phyloP scores from a whole-genome alignment of 148 eudicot species.

The Chenopodium berlandieri region DNA sequence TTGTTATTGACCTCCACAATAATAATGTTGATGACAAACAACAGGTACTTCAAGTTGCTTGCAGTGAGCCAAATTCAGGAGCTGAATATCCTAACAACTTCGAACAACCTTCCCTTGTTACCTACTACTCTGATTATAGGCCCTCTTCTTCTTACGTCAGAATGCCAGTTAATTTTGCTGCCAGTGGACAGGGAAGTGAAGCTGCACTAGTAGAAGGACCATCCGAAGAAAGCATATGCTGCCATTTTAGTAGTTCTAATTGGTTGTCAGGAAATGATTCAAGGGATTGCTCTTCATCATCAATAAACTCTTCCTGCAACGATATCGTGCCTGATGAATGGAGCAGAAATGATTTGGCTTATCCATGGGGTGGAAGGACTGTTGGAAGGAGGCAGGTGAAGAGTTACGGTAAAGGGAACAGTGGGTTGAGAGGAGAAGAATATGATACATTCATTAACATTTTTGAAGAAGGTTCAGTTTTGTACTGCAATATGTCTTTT shows the following conservation, averaged over 20 bases:
- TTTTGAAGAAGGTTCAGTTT: conserved; percentile 92
- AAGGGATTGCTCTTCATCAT: conserved; percentile 40
- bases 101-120: conserved; percentile 43
- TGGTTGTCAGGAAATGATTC: conserved; percentile 72
- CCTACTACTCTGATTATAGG: conserved; percentile 43
- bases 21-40: conserved; percentile 28
- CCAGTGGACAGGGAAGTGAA: conserved; percentile 42
- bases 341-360: conserved; percentile 56
- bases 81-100: conserved; percentile 38
- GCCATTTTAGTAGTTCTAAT: conserved; percentile 55
- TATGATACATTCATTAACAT: conserved; percentile 82
- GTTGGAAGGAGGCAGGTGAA: conserved; percentile 79
- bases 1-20: conserved; percentile 38
- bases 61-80: conserved; percentile 43
- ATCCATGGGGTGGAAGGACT: conserved; percentile 90
- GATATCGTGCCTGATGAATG: conserved; percentile 63
- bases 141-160: conserved; percentile 56
- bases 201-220: conserved; percentile 78
- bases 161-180: conserved; percentile 41
- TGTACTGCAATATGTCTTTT: conserved; percentile 94
- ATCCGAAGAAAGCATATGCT: conserved; percentile 82
- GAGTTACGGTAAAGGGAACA: conserved; percentile 42
- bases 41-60: conserved; percentile 46
- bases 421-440: conserved; percentile 67
- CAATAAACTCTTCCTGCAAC: conserved; percentile 56